Conservation (phyloP, 1,139 yeast genomes). For the Kazachstania sp. region DNA sequence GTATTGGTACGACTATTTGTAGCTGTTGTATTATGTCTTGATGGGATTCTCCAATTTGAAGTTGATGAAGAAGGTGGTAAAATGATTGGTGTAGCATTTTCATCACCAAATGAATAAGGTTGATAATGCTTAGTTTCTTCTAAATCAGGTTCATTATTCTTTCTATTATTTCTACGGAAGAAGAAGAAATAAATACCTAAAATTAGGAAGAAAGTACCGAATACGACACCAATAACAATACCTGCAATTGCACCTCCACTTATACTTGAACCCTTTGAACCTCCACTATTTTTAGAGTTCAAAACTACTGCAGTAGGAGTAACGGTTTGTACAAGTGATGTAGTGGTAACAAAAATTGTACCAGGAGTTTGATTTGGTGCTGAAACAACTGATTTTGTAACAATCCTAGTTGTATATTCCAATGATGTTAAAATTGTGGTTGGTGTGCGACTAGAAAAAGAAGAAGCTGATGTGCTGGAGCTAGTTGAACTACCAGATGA, state of each 20-base stretch:
- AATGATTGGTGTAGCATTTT: constrained; percentile 22
- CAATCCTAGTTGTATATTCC: constrained; percentile 5
- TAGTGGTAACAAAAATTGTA: constrained; percentile 11
- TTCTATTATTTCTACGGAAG: constrained; percentile 34
- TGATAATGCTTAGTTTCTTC: constrained; percentile 31
- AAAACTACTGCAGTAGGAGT: constrained; percentile 9
- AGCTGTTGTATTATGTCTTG: constrained; percentile 12
- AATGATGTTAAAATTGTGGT: constrained; percentile 12
- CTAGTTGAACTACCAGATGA: constrained; percentile 4
- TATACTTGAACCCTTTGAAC: constrained; percentile 19
- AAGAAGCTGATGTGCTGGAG: constrained; percentile 1
- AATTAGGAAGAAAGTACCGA: constrained; percentile 39
- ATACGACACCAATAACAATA: constrained; percentile 54
- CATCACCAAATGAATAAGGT: constrained; percentile 31
- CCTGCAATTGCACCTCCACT: constrained; percentile 70
- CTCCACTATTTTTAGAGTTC: constrained; percentile 9
- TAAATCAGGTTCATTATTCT: constrained; percentile 9
- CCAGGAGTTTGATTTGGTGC: constrained; percentile 10
- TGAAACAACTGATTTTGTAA: constrained; percentile 7
- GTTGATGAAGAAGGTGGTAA: constrained; percentile 10
- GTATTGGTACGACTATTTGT: constrained; percentile 1
- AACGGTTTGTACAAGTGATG: constrained; percentile 9
- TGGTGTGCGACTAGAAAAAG: constrained; percentile 8
- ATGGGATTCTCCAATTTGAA: constrained; percentile 11
- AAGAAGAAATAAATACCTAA: constrained; percentile 36